Percentiles rank a stretch among this genome's conserved stretches.
phyloP scores from a whole-genome alignment of 2,329 filamentous ascomycete species.

The Fusarium sp. region DNA sequence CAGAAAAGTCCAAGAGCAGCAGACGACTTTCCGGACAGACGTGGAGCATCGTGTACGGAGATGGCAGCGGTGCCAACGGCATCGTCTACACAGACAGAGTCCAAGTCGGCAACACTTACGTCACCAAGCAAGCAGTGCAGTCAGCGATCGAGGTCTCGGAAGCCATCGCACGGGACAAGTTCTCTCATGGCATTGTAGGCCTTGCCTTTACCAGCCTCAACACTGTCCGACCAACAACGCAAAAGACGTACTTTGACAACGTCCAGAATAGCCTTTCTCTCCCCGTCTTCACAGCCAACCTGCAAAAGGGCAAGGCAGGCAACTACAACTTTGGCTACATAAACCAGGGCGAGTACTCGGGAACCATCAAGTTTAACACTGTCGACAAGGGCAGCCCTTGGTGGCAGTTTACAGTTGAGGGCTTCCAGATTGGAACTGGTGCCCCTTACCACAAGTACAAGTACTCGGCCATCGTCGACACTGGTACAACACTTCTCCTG shows the following conservation, averaged over 20 bases:
- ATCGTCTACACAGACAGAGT: conserved; percentile 76
- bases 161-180: conserved; percentile 50
- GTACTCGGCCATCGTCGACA: conserved; percentile 73
- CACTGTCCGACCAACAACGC: conserved; percentile 47
- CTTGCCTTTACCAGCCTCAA: conserved; percentile 49
- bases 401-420: conserved; percentile 71
- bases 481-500: conserved; percentile 76
- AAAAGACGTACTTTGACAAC: conserved; percentile 53
- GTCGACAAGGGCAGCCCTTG: conserved; percentile 66
- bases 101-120: conserved; percentile 68
- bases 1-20: conserved; percentile 55
- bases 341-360: conserved; percentile 67
- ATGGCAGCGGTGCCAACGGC: conserved; percentile 72
- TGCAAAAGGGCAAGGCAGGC: conserved; percentile 48
- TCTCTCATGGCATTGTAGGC: conserved; percentile 53
- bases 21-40: conserved; percentile 55
- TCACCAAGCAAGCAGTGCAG: conserved; percentile 73
- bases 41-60: conserved; percentile 75
- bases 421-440: conserved; percentile 63
- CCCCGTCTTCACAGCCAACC: conserved; percentile 54
- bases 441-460: conserved; percentile 42
- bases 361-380: conserved; percentile 65
- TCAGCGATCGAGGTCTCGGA: conserved; percentile 69
- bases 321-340: conserved; percentile 62
- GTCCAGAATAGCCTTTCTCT: conserved; percentile 43